Evolutionary conservation across 2,329 filamentous ascomycete genomes (phyloP), one percentile per base, ranked within the genome.

Genomic region (Colletotrichum higginsianum): DNA sequence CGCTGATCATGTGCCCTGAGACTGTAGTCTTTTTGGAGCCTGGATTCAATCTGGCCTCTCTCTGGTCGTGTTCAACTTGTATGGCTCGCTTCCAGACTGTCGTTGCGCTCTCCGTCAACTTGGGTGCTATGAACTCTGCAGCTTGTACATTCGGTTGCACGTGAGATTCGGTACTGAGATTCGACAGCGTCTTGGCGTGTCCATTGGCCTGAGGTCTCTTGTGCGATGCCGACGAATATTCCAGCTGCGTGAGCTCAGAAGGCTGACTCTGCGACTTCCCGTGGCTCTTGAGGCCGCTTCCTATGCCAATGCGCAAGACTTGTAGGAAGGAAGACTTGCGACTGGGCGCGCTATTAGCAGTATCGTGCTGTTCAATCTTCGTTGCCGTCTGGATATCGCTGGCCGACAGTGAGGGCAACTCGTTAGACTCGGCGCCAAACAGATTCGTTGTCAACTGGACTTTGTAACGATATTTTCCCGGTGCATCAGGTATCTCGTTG

Each of bases 311-410:
- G 40, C 61, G 57, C n/a, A 71, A 38, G 9, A 26, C 18, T 30
- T 68, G 58, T 4, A 71, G 50, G 40, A 71, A 68, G 9, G 68
- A 68, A 18, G 68, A 30, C 53, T 63, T 71, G n/a, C 68, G 65
- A 7, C 23, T 40, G 38, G 50, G 46, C 15, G 1, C 11, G 16
- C 21, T 9, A 7, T 23, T 40, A 18, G n/a, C 42, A n/a, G 7
- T 3, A 21, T 7, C 40, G 52, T n/a, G 40, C n/a, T 58, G 16
- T 21, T 30, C 13, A 6, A 75, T 74, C 18, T 80, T 75, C 61
- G 85, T 81, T 6, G 84, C 79, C 69, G 87, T 84, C 12, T 75
- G 79, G 74, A 86, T 86, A 23, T 79, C 83, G 73, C 82, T 85
- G 56, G 13, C 7, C 42, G 52, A 21, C 21, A 30, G 18, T 16